Evolutionary conservation across 768 basidiomycete genomes (phyloP), one percentile per base, ranked within the genome.

Genomic region (Peribolospora baueri): DNA sequence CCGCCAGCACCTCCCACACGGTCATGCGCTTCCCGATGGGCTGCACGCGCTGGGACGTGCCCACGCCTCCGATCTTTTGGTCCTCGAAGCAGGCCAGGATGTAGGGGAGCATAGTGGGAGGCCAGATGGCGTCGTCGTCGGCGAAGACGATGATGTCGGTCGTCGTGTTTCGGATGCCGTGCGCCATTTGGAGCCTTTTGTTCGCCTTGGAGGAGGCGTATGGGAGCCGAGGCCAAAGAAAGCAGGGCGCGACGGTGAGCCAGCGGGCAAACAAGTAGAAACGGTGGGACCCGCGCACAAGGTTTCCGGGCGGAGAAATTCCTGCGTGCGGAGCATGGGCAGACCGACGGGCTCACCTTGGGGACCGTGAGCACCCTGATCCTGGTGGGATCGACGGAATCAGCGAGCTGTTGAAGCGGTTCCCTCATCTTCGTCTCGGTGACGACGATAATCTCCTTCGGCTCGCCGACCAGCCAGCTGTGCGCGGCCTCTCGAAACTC

Each of bases 41-140:
- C 66, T 86, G 81, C 5, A 91, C 86, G 47, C 84, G 77, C 69
- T 90, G 87, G 48, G 78, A 79, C 4, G 87, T 91, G 41, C 88
- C 86, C 4, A 90, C 87, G 42, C 85, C 87, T 46, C 88, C 86
- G 46, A 91, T 75, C 65, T 82, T 80, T 69, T 90, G 85, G 69
- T 91, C 88, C 69, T 90, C 87, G 63, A 91, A 90, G 65, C 84
- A 87, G 8, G 86, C 85, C 48, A 91, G 76, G 55, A 82, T 77
- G 67, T 80, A 83, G 0, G 84, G 83, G n/a, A 91, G 70, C 57
- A 93, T 75, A 3, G 83, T 87, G 0, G 84, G 78, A 1, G 86
- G 86, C 87, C 87, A 93, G 63, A 93, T 87, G 46, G 87, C 86
- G 66, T 93, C 86, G 63, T 93, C 87, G 64, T 90, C 87, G 6